Base-by-base conservation (phyloP, 2,329 filamentous ascomycete species). In the Hymenoscyphus salicellus region DNA sequence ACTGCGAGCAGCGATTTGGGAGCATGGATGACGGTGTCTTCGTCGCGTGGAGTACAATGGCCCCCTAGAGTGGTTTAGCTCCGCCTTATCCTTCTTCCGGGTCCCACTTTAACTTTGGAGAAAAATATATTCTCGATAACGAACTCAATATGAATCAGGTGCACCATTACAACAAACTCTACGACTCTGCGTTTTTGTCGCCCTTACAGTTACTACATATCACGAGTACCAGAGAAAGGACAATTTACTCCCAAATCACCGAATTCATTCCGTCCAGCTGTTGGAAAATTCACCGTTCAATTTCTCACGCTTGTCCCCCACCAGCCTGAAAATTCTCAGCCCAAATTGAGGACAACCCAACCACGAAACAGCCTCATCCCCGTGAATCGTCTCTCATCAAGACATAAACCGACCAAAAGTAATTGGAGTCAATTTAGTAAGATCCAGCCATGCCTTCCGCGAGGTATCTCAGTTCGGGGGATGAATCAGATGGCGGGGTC, bases 41-140 rank as follows among this genome's bases (percentile, higher is more conserved):
- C 11, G 20, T 52, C 46, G 20, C 46, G 46, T 52, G 20, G 20
- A 20, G 41, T 23, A 10, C 23, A 23, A 11, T 23, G 20, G 20
- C 20, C 20, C 2, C 20, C 41, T 20, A 56, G n/a, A 32, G 6
- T 33, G 16, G 33, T 41, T 41, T 30, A 41, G 57, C 20, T 38
- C 32, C 57, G 57, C 57, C 14, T n/a, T 36, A 58, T 43, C 33
- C 11, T 58, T 58, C 11, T n/a, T 26, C 58, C 36, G 58, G 32
- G 38, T 26, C 58, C 58, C 58, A 60, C 58, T 30, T 60, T 20
- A 36, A 49, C 41, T 60, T 58, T 58, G n/a, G 2, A 20, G 7
- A 28, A 60, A 60, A 60, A 60, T 49, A 49, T 60, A 60, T 60
- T 60, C 46, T 52, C 46, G n/a, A 49, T 49, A 23, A 52, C 23